Evolutionary conservation across 306 rosid genomes (phyloP), one percentile per base, ranked within the genome.

Genomic region (Mucuna pruriens): DNA sequence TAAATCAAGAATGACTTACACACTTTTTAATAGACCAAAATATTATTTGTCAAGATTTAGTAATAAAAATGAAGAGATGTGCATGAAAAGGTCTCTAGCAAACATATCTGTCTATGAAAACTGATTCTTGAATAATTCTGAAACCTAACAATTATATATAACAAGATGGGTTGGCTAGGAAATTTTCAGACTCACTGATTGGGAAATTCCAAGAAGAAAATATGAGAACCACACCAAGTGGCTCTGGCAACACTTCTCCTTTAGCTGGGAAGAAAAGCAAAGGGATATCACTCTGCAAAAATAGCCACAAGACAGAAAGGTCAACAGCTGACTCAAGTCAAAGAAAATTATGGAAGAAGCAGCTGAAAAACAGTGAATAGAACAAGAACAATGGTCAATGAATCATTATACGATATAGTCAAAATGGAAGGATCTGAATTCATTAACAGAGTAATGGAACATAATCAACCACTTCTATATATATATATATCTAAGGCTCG

Each of bases 131-230:
- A 49, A 62, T 62, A 38, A 25, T 5, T 63, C 39, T 9, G 38
- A 25, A 45, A 64, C 26, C 13, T 49, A 46, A 63, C 48, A 38
- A 66, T 8, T 38, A n/a, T 19, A 58, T n/a, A 60, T 76, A 68
- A 25, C 5, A 13, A 33, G 25, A 31, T 8, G 45, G 48, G 39
- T 23, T 48, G 23, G 48, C 1, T 58, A 52, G 70, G 40, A 60
- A 63, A 80, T 64, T 80, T 17, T 9, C 5, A 23, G 57, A 86
- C 99, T 93, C 91, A 95, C 99, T 48, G 29, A 95, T 74, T 44
- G 98, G 99, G 87, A 91, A 90, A 86, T 95, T 95, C 99, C 99
- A 95, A 33, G 97, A 82, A 4, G 95, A 71, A 83, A 95, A 83
- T 74, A 95, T 86, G 79, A 95, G 97, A 84, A 95, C 94, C 6